These are phyloP conservation scores for Leersia perrieri DNA, from an alignment of 176 grass and related monocot genomes.

Conservation along the genomic window DNA sequence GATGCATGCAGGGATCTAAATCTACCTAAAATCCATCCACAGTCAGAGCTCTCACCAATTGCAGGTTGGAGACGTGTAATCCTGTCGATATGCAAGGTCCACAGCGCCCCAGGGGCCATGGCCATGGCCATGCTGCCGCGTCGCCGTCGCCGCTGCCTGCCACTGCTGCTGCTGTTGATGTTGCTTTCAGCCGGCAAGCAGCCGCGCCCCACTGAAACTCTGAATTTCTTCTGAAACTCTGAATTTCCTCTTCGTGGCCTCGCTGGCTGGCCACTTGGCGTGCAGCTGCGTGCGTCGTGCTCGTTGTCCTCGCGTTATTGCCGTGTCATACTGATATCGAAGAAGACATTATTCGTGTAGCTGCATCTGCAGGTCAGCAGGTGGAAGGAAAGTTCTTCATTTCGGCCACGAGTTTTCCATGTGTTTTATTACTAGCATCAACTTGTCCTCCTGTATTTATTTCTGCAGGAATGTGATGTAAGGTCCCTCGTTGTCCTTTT, in stretches of 20 bases:
- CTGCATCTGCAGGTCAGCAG: neutral
- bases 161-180: too few species aligned
- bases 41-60: neutral
- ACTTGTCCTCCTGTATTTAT: neutral
- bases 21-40: neutral
- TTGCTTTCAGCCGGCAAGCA: constrained; percentile 3
- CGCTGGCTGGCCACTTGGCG: neutral
- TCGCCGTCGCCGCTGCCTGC: neutral
- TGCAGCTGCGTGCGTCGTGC: neutral
- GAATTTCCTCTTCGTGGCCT: neutral
- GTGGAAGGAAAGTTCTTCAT: neutral
- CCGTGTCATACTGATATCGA: neutral
- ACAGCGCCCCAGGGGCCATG: neutral
- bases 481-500: too few species aligned
- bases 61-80: neutral
- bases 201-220: constrained; percentile 17
- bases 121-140: neutral
- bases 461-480: neutral
- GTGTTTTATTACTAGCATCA: neutral
- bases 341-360: too few species aligned
- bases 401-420: neutral
- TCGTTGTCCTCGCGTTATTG: neutral
- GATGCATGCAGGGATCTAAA: neutral
- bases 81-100: neutral
- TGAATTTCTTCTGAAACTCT: neutral